Evolutionary conservation across 148 eudicot species (phyloP).

Genomic region (Amaranthus cruentus): DNA sequence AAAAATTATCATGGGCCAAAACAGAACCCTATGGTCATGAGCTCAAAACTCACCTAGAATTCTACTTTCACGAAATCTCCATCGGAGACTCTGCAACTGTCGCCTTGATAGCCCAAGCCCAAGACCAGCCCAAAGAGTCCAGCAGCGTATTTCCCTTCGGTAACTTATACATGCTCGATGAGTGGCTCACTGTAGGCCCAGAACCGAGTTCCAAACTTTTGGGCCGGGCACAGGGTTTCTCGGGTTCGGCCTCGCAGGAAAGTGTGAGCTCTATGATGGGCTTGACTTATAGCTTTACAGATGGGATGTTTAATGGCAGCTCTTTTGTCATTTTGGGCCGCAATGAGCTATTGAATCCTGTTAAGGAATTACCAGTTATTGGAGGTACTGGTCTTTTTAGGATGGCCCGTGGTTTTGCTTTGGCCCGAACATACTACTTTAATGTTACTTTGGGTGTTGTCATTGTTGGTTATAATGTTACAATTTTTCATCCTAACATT

Average conservation of each 20-base stretch:
- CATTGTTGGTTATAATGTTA: slow-evolving; percentile 35
- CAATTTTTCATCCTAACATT: slow-evolving; percentile 22
- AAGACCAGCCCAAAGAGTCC: background rate
- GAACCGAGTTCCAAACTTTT: slow-evolving; percentile 26
- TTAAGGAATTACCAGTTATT: slow-evolving; percentile 35
- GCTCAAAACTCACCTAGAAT: slow-evolving; percentile 14
- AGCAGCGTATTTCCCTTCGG: slow-evolving; percentile 13
- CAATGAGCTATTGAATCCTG: slow-evolving; percentile 9
- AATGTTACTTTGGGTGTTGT: slow-evolving; percentile 31
- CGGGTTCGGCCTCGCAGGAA: slow-evolving; percentile 20
- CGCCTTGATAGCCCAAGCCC: slow-evolving; percentile 9
- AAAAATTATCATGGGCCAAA: slow-evolving; percentile 1
- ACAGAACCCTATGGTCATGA: background rate
- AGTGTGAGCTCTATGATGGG: slow-evolving; percentile 25
- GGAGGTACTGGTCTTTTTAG: slow-evolving; percentile 43
- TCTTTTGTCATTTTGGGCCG: slow-evolving; percentile 27
- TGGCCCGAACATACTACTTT: slow-evolving; percentile 20
- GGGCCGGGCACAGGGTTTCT: slow-evolving; percentile 40
- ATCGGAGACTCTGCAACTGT: slow-evolving; percentile 17
- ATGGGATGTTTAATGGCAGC: slow-evolving; percentile 38
- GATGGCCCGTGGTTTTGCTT: slow-evolving; percentile 33
- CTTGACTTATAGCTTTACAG: slow-evolving; percentile 25
- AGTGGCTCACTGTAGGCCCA: slow-evolving; percentile 28
- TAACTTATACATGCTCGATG: slow-evolving; percentile 13
- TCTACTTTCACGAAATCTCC: slow-evolving; percentile 25